Base-by-base conservation (phyloP, 805 yeast species). In the Schizosaccharomyces cryophilus region DNA sequence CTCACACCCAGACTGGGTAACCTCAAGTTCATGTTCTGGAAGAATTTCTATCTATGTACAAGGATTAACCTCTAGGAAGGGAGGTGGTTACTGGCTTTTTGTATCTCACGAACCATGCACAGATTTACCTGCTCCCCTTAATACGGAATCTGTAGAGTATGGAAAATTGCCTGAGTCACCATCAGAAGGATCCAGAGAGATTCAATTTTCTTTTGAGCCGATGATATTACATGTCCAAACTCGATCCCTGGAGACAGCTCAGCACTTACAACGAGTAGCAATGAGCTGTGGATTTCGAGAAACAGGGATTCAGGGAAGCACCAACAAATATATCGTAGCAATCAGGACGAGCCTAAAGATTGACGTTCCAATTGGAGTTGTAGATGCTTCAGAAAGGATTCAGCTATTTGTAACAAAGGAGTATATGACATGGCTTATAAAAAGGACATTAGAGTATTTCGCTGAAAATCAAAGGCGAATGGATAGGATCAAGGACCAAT, bases 11-110 rank as follows among this genome's bases (percentile, higher is more conserved):
- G 80, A 83, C 64, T 77, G 84, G 80, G 93, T 87, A 11, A 87
- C 95, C 2, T 87, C 95, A 0, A 85, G 94, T 1, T 83, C 93
- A 19, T 87, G 95, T 65, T 85, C 95, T 0, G 95, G 95, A 2
- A 74, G 95, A 66, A 83, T 87, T 1, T 82, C 90, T 62, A 87
- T 87, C 0, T 87, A 84, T 68, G 72, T 84, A 1, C 95, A 87
- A 67, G 95, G 95, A 2, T 69, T 71, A 9, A 85, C 85, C 65
- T 64, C 62, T 13, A 68, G 66, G 42, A 65, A 95, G 9, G 80
- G 81, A 60, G 86, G 87, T 58, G 95, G 95, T 0, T 76, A 75
- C 62, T 87, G 95, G 95, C 67, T 86, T 13, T 87, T 79, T 72
- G 87, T 87, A 1, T 79, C 87, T 0, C 95, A 87, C 67, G 81